Evolutionary conservation across 352 stramenopile species (phyloP).

Genomic region (Globisporangium nagaii): DNA sequence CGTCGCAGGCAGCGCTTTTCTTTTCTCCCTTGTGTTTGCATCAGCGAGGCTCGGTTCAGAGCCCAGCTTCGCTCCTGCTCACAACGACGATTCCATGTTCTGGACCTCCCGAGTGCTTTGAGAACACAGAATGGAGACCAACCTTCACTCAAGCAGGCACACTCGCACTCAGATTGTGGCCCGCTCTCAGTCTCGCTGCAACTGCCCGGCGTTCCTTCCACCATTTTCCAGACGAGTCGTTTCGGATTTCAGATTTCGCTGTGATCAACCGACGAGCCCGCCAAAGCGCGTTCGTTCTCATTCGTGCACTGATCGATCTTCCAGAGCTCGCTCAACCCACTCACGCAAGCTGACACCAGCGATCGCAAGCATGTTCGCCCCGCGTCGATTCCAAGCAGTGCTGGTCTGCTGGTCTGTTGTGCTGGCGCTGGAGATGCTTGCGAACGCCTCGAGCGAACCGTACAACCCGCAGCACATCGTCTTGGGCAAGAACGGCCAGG

Average conservation of each 20-base stretch:
- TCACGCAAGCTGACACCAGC: not conserved
- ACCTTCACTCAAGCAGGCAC: no score
- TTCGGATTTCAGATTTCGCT: not conserved
- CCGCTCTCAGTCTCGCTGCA: no score
- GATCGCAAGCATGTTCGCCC: not conserved
- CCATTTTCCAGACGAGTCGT: not conserved
- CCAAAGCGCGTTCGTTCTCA: not conserved
- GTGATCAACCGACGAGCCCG: not conserved
- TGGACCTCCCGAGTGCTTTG: no score
- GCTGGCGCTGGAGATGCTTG: no score
- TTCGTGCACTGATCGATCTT: no score
- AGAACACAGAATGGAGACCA: no score
- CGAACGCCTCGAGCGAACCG: not conserved
- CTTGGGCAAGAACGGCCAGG: slow-evolving; percentile 25
- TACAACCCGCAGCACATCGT: slow-evolving; percentile 29
- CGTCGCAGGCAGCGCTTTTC: slow-evolving; percentile 5
- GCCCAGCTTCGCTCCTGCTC: no score
- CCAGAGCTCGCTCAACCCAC: no score
- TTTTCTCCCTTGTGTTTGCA: no score
- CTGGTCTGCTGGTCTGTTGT: not conserved
- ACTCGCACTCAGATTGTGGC: no score
- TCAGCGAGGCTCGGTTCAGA: no score
- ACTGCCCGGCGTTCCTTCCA: not conserved
- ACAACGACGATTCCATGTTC: no score
- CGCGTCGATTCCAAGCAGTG: not conserved